Base-by-base conservation (phyloP, 306 rosid genomes). In the Malus orientalis region DNA sequence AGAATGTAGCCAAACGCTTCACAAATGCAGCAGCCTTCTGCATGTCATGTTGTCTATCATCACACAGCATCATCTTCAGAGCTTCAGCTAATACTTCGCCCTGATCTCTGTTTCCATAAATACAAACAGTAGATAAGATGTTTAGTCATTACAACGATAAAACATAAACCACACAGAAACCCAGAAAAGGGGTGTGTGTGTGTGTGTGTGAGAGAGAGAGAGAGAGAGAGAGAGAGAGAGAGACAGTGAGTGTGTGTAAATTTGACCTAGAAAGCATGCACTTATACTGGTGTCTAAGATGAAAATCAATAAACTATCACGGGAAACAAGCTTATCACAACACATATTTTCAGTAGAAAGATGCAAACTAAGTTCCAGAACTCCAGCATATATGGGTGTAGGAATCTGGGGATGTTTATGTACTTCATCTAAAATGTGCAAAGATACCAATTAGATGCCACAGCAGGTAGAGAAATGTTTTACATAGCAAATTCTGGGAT, bases 41-140 rank as follows among this genome's bases (percentile, higher is more conserved):
- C 98, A 92, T 96, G 91, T 91, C 99, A 82, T 91, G 97, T 71
- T 96, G 99, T 88, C 87, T 96, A 77, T 92, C 98, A 11, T 96
- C 99, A 57, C 96, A 96, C 83, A 96, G 75, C 99, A 96, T 96
- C 40, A 89, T 82, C 86, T 92, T 96, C 85, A 96, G 82, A 68
- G 98, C 98, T 84, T 96, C 99, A 44, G 99, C 93, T 70, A 96
- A 80, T 61, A 89, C 91, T 81, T 83, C 98, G 55, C 97, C 97
- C 78, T 85, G 85, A 87, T 92, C 99, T 81, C 99, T 95, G 91
- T 59, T 51, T 70, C 55, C 74, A 82, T 40, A 69, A 75, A 76
- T 53, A 82, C 19, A 63, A 20, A 22, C 51, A 11, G 25, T 66
- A 38, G 10, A 14, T 20, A 66, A 10, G 11, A 4, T 8, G 15